phyloP scores from a whole-genome alignment of 208 protist genomes.

The Leishmania tarentolae region DNA sequence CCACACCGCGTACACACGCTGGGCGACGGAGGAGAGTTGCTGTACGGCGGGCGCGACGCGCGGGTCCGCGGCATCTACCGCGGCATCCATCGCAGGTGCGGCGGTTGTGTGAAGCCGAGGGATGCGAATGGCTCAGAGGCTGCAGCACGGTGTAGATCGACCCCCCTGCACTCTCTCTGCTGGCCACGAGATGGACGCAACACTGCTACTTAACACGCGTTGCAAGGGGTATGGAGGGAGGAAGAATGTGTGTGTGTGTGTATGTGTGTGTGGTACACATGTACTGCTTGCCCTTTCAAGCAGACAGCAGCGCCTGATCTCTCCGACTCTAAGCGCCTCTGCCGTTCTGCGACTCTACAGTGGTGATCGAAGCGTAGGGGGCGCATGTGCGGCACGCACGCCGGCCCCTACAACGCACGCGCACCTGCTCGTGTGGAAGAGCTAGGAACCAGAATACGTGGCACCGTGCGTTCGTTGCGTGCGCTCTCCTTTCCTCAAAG shows the following conservation, averaged over 20 bases:
- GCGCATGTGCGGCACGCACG: too few species aligned
- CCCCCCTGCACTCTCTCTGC: too few species aligned
- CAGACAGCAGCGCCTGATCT: neutral
- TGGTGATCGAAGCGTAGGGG: neutral
- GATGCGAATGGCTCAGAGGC: neutral
- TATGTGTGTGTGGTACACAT: neutral
- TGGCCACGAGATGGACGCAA: too few species aligned
- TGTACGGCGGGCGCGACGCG: slow-evolving; percentile 22
- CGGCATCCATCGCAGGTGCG: neutral
- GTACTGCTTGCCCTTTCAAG: neutral
- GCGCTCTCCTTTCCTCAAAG: too few species aligned
- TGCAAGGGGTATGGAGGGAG: neutral
- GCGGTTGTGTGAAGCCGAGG: neutral
- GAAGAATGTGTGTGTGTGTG: neutral
- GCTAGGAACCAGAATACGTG: neutral
- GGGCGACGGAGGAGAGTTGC: slow-evolving; percentile 21
- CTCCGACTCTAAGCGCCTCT: neutral
- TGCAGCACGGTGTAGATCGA: neutral
- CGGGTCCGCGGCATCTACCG: slow-evolving; percentile 6
- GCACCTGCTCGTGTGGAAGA: neutral
- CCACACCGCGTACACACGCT: slow-evolving; percentile 40
- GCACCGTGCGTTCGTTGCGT: neutral
- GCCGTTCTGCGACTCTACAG: neutral
- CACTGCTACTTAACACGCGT: neutral
- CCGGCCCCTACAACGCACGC: too few species aligned